Evolutionary conservation across 2,329 filamentous ascomycete species (phyloP).

Genomic region (Tympanopsis confertula): DNA sequence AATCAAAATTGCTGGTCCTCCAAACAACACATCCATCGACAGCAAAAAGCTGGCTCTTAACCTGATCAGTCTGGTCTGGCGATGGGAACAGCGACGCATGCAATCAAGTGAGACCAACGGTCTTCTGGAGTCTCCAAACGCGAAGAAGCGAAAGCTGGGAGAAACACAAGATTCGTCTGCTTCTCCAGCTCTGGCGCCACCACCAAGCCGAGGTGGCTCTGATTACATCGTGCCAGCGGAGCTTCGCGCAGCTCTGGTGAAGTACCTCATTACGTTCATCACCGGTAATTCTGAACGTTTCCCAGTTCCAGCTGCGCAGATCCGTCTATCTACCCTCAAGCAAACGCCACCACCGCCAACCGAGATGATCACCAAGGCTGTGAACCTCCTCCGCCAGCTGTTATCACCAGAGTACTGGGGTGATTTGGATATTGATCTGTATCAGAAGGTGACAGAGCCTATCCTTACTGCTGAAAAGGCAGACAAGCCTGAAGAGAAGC

Average conservation of each 20-base stretch:
- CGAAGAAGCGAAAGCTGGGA: constrained; percentile 68
- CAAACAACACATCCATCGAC: constrained; percentile 77
- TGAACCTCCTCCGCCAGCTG: constrained; percentile 71
- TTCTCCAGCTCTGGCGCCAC: constrained; percentile 26
- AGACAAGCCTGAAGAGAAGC: constrained; percentile 72
- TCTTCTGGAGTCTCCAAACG: constrained; percentile 28
- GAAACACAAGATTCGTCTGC: constrained; percentile 42
- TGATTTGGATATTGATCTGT: constrained; percentile 81
- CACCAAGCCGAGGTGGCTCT: constrained; percentile 36
- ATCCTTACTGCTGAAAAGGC: constrained; percentile 76
- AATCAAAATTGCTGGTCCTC: constrained; percentile 71
- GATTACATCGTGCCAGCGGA: constrained; percentile 59
- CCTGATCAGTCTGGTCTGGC: constrained; percentile 80
- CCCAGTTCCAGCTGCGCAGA: constrained; percentile 59
- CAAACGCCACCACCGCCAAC: constrained; percentile 42
- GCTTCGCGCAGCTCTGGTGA: constrained; percentile 71
- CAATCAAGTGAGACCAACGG: constrained; percentile 34
- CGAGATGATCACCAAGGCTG: constrained; percentile 49
- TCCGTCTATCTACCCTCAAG: constrained; percentile 31
- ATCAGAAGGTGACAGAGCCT: constrained; percentile 78
- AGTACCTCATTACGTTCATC: constrained; percentile 93
- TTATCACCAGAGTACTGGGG: constrained; percentile 83
- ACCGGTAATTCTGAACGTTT: constrained; percentile 80
- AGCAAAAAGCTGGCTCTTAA: constrained; percentile 84
- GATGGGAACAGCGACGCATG: constrained; percentile 80